These are phyloP conservation scores for Bimuria novae-zelandiae DNA, from an alignment of 2,329 filamentous ascomycete species.

Conservation along the genomic window DNA sequence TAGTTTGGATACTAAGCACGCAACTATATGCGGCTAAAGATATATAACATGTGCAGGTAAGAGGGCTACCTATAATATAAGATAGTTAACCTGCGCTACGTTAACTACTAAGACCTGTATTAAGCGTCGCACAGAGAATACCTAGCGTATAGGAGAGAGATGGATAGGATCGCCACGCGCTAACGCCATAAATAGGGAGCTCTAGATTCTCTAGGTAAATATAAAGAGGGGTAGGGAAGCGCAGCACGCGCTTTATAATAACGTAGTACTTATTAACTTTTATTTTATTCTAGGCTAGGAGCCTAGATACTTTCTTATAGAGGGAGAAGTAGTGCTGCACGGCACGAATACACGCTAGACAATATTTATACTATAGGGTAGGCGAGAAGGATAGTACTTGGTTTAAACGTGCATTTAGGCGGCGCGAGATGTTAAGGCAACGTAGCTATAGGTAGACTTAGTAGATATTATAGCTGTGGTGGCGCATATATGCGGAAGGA, in stretches of 20 bases:
- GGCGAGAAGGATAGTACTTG: neutral
- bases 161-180: constrained; percentile 5
- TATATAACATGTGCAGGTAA: too few species aligned
- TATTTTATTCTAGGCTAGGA: constrained; percentile 15
- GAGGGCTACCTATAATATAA: constrained; percentile 10
- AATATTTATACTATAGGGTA: constrained; percentile 1
- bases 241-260: too few species aligned
- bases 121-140: constrained; percentile 4
- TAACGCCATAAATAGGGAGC: too few species aligned
- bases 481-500: too few species aligned
- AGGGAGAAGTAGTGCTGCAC: constrained; percentile 6
- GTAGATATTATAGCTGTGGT: too few species aligned
- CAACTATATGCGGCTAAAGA: constrained; percentile 9
- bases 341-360: neutral
- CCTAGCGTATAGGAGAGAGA: constrained; percentile 10
- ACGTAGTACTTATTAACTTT: constrained; percentile 12
- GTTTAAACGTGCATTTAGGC: neutral
- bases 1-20: constrained; percentile 13
- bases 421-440: neutral
- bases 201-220: too few species aligned
- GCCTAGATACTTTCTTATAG: constrained; percentile 10
- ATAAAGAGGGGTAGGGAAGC: too few species aligned
- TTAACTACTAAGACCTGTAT: constrained; percentile 8
- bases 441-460: too few species aligned
- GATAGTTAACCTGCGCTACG: constrained; percentile 10